These are phyloP conservation scores for Ambrosia hybrid DNA, from an alignment of 140 eudicot genomes.

Conservation along the genomic window DNA sequence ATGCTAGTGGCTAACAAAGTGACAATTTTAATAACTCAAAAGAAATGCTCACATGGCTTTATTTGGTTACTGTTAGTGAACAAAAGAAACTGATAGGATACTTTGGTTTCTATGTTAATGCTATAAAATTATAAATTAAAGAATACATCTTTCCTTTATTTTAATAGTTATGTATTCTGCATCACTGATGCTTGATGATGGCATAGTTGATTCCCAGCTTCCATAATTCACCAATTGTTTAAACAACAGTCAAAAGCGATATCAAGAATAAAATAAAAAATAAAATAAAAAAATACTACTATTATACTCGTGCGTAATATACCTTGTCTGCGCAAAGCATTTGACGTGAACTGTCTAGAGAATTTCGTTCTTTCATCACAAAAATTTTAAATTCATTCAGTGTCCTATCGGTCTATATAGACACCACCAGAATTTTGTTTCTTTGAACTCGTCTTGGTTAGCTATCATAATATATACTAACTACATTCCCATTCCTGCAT, in stretches of 20 bases:
- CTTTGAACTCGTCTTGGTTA: conserved; percentile 14
- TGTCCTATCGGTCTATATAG: conserved; percentile 30
- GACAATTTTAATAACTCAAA: conserved; percentile 14
- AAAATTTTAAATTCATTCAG: not conserved
- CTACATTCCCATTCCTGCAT: not conserved
- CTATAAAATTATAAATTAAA: conserved; percentile 6
- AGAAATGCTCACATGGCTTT: conserved; percentile 23
- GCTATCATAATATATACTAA: not conserved
- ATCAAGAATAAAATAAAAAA: conserved; percentile 18
- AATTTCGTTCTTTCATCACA: conserved; percentile 21
- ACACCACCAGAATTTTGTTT: conserved; percentile 20
- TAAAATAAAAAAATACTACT: not conserved
- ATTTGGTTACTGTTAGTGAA: conserved; percentile 23
- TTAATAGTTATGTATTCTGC: not conserved
- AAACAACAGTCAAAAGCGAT: conserved; percentile 27
- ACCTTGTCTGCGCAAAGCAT: conserved; percentile 23
- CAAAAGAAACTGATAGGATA: conserved; percentile 14
- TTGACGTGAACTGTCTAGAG: conserved; percentile 25
- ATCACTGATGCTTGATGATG: conserved; percentile 23
- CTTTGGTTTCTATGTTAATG: conserved; percentile 12
- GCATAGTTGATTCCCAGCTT: conserved; percentile 16
- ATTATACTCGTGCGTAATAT: conserved; percentile 27
- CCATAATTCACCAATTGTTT: conserved; percentile 13
- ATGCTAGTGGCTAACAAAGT: conserved; percentile 23
- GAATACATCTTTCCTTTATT: conserved; percentile 16